phyloP scores from a whole-genome alignment of 2,329 filamentous ascomycete genomes.

The Pseudocercospora macadamiae region DNA sequence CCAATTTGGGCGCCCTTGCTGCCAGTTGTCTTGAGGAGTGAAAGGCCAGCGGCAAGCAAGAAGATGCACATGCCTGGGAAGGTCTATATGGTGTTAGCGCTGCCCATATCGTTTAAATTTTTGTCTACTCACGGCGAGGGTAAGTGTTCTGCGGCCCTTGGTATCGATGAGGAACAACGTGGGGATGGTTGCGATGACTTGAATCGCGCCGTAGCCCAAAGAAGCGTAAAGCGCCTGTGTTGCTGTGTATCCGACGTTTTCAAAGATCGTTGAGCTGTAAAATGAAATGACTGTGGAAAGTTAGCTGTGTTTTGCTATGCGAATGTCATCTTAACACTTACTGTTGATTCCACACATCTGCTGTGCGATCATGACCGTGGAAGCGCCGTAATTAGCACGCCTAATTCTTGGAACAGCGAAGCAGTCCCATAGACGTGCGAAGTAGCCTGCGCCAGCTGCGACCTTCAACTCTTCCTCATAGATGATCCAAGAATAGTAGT shows the following conservation, averaged over 20 bases:
- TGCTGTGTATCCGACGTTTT: conserved; percentile 40
- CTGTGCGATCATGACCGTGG: conserved; percentile 42
- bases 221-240: conserved; percentile 45
- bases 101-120: neutral
- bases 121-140: conserved; percentile 25
- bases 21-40: conserved; percentile 38
- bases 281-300: conserved; percentile 39
- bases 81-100: conserved; percentile 39
- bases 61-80: conserved; percentile 54
- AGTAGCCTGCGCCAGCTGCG: conserved; percentile 44
- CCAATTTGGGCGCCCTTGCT: conserved; percentile 41
- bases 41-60: conserved; percentile 53
- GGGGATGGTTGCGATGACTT: conserved; percentile 50
- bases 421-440: conserved; percentile 51
- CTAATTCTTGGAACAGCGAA: conserved; percentile 53
- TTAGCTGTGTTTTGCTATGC: conserved; percentile 6
- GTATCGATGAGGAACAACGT: conserved; percentile 52
- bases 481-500: conserved; percentile 54
- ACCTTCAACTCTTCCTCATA: conserved; percentile 40
- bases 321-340: conserved; percentile 10
- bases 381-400: conserved; percentile 43
- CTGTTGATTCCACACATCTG: conserved; percentile 42
- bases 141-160: conserved; percentile 48
- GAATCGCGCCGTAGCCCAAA: conserved; percentile 50
- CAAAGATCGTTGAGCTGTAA: conserved; percentile 43